These are phyloP conservation scores for Pseudomicrostroma phylloplanum DNA, from an alignment of 1,284 basidiomycete species.

Conservation along the genomic window DNA sequence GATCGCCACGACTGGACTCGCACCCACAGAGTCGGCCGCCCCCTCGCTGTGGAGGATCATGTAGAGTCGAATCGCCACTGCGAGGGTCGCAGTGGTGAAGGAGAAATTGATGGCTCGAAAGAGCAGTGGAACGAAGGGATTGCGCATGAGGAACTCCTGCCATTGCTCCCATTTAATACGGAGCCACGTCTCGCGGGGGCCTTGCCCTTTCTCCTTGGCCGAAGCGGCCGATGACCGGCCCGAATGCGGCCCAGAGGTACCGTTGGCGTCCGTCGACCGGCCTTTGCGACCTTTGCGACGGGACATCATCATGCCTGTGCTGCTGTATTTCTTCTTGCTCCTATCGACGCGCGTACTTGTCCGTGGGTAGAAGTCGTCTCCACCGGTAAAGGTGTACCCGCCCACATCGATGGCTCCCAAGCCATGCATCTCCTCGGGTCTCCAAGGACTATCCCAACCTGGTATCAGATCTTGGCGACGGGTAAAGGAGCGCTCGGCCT, in stretches of 20 bases:
- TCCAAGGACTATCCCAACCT: slow-evolving; percentile 44
- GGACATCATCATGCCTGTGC: neutral
- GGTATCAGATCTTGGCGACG: slow-evolving; percentile 41
- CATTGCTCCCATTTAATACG: slow-evolving; percentile 20
- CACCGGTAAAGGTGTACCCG: slow-evolving; percentile 20
- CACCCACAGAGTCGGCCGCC: slow-evolving; percentile 67
- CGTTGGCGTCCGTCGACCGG: neutral
- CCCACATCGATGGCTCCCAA: slow-evolving; percentile 18
- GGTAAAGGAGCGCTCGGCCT: slow-evolving; percentile 28
- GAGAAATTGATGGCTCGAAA: slow-evolving; percentile 77
- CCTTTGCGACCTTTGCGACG: neutral
- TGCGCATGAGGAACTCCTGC: slow-evolving; percentile 47
- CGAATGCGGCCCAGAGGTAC: neutral
- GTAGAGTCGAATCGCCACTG: slow-evolving; percentile 70
- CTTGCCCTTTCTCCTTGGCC: neutral
- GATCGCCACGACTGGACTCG: slow-evolving; percentile 73
- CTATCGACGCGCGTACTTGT: slow-evolving; percentile 24
- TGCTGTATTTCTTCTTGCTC: slow-evolving; percentile 14
- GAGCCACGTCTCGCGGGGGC: slow-evolving; percentile 40
- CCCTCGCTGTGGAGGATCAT: slow-evolving; percentile 57
- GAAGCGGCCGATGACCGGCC: neutral
- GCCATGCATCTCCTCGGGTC: slow-evolving; percentile 28
- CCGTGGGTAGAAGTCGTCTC: slow-evolving; percentile 35
- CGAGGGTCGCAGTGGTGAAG: slow-evolving; percentile 72
- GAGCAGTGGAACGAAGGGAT: slow-evolving; percentile 57